These are phyloP conservation scores for Veloporphyrellus conicus DNA, from an alignment of 1,284 basidiomycete species.

Conservation along the genomic window DNA sequence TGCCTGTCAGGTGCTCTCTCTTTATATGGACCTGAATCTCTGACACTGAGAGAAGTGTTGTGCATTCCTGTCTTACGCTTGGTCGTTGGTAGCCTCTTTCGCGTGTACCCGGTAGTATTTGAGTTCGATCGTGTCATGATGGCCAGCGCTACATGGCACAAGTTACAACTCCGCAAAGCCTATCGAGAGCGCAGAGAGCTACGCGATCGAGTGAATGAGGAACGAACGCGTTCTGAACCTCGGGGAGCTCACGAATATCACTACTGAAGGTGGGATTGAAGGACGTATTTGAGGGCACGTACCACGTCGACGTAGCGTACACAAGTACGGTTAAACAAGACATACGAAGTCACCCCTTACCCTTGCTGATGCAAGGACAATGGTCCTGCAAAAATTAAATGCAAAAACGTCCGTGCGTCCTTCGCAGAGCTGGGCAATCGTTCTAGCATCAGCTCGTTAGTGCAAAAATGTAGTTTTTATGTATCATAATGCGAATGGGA, in stretches of 20 bases:
- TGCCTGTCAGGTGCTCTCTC: no score
- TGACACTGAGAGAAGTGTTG: no score
- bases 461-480: slow-evolving; percentile 8
- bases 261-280: slow-evolving; percentile 40
- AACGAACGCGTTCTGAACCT: slow-evolving; percentile 43
- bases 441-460: not conserved
- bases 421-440: no score
- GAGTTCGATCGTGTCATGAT: slow-evolving; percentile 18
- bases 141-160: no score
- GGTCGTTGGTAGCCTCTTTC: no score
- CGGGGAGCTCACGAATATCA: slow-evolving; percentile 46
- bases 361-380: no score
- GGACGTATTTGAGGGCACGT: slow-evolving; percentile 39
- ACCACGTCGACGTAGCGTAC: slow-evolving; percentile 47
- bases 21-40: no score
- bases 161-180: no score
- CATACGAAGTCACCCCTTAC: slow-evolving; percentile 11
- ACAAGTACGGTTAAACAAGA: slow-evolving; percentile 46
- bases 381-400: no score
- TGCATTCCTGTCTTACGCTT: no score
- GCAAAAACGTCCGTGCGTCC: no score
- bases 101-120: no score
- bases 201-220: slow-evolving; percentile 52
- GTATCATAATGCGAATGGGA: slow-evolving; percentile 12
- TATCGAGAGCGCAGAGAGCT: slow-evolving; percentile 43